A percentile compares a stretch with the other conserved stretches of the same genome.
phyloP scores from a whole-genome alignment of 2,329 filamentous ascomycete genomes.

The Ceratocystis cubensis region DNA sequence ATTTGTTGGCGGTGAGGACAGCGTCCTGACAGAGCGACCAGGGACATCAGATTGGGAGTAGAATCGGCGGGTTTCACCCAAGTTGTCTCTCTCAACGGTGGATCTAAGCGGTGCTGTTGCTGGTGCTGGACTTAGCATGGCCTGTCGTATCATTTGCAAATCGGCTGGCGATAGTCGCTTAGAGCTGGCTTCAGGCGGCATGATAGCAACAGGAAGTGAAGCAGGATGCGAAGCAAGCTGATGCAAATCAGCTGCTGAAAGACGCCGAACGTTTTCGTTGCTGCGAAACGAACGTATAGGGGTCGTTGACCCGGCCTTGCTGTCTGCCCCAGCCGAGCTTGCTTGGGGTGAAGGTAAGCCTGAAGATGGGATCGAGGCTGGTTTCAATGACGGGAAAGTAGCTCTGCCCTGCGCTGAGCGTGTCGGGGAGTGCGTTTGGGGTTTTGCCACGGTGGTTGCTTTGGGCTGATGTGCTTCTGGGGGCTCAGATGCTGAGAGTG shows the following conservation, averaged over 20 bases:
- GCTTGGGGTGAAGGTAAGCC: neutral
- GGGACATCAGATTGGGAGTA: conserved; percentile 12
- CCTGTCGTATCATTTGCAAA: conserved; percentile 26
- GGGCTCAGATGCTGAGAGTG: neutral
- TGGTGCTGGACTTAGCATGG: conserved; percentile 21
- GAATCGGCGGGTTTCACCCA: neutral
- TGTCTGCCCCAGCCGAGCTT: neutral
- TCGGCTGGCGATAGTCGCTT: conserved; percentile 19
- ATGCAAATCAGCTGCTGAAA: conserved; percentile 47
- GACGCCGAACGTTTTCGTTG: conserved; percentile 37
- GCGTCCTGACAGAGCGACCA: conserved; percentile 12
- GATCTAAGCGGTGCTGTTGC: neutral
- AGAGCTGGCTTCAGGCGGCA: conserved; percentile 28
- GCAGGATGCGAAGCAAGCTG: conserved; percentile 45
- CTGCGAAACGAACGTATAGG: conserved; percentile 22
- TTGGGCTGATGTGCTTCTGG: neutral
- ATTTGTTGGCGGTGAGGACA: conserved; percentile 17
- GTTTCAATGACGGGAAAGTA: neutral
- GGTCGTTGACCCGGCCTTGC: neutral
- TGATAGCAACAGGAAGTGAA: conserved; percentile 40
- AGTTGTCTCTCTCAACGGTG: neutral
- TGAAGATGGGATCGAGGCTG: neutral
- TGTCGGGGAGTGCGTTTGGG: neutral
- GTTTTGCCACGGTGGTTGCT: neutral
- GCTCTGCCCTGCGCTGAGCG: neutral